phyloP scores from a whole-genome alignment of 169 alveolate species.

The Eimeria necatrix region DNA sequence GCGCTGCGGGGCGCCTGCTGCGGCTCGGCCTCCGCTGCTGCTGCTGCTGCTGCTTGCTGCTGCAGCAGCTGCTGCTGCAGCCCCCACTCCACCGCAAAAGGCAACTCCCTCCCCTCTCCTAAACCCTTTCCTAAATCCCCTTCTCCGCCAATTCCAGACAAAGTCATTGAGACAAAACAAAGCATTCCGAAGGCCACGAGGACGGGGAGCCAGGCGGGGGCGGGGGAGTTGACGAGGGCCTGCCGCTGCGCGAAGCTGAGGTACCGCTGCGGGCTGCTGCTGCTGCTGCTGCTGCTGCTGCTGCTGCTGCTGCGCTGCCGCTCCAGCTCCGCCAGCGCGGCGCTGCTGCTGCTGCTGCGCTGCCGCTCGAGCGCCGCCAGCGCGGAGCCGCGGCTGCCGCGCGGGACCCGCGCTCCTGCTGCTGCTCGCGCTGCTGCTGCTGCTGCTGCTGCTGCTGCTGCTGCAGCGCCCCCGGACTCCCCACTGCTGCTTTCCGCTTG shows the following conservation, averaged over 20 bases:
- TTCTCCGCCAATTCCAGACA: background rate
- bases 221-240: constrained; percentile 3
- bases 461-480: background rate
- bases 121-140: background rate
- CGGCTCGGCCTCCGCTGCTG: background rate
- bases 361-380: background rate
- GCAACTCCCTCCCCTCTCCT: background rate
- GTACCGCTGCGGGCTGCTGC: background rate
- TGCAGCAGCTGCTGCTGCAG: background rate
- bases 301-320: background rate
- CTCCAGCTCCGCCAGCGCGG: background rate
- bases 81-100: constrained; percentile 9
- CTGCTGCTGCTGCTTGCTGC: background rate
- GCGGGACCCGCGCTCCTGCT: too few species aligned
- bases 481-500: background rate
- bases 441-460: background rate
- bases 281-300: constrained; percentile 24
- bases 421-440: background rate
- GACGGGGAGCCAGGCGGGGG: background rate
- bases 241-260: constrained; percentile 1
- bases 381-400: background rate
- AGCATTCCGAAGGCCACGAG: constrained; percentile 48
- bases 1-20: too few species aligned
- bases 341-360: background rate
- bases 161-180: background rate